phyloP scores from a whole-genome alignment of 2,329 filamentous ascomycete species.

The Metarhizium anisopliae region DNA sequence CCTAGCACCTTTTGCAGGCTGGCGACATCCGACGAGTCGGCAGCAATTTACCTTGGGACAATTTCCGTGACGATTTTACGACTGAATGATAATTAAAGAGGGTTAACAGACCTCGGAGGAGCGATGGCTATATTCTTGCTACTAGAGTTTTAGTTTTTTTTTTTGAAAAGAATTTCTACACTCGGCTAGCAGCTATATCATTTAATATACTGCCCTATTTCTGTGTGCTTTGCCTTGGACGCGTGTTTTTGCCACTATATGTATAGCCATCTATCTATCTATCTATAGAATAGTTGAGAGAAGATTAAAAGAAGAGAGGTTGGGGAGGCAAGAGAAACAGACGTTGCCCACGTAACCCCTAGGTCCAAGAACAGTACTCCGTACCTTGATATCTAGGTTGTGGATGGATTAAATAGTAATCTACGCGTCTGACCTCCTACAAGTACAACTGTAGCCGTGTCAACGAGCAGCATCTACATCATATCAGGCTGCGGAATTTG shows the following conservation, averaged over 20 bases:
- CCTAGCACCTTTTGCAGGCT: neutral
- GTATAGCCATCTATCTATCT: neutral
- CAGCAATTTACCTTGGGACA: neutral
- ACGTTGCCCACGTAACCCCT: neutral
- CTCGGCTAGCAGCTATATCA: no score
- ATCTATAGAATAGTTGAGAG: neutral
- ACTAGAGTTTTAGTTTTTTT: constrained; percentile 3
- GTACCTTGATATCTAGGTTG: no score
- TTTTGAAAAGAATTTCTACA: neutral
- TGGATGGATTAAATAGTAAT: no score
- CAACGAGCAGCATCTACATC: no score
- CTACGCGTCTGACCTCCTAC: no score
- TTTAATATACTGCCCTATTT: no score
- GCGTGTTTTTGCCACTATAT: neutral
- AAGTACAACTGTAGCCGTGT: no score
- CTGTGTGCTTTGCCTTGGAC: no score
- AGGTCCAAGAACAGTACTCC: no score
- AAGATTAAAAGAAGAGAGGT: neutral
- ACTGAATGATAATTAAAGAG: constrained; percentile 3
- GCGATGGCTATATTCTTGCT: constrained; percentile 4
- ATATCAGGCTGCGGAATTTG: no score
- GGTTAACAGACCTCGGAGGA: neutral
- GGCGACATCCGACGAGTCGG: neutral
- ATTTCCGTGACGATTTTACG: constrained; percentile 11
- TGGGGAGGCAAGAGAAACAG: neutral